Conservation (phyloP, 2,329 filamentous ascomycete species). For the Colletotrichum trifolii region DNA sequence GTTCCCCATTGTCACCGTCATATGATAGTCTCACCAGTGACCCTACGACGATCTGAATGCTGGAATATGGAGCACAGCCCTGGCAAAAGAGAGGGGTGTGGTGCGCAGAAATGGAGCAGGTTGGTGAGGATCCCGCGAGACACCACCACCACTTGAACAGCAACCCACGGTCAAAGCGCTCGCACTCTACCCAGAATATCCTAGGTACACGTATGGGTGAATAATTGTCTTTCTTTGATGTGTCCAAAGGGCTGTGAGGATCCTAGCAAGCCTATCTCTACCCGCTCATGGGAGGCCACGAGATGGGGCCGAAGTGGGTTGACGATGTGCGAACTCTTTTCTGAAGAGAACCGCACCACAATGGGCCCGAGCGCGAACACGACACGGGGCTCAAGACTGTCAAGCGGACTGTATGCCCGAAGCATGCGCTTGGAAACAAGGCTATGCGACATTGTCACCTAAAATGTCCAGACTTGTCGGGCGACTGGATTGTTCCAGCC, state of each 20-base stretch:
- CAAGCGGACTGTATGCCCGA: not conserved
- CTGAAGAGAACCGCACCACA: not conserved
- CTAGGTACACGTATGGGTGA: too few species aligned
- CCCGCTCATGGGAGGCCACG: not conserved
- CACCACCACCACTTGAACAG: too few species aligned
- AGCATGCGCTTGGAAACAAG: not conserved
- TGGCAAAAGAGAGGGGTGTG: too few species aligned
- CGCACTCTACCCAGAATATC: too few species aligned
- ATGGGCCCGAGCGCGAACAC: not conserved
- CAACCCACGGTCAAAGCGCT: too few species aligned
- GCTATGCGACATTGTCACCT: not conserved
- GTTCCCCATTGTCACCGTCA: not conserved
- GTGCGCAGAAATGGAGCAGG: too few species aligned
- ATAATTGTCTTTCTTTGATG: not conserved
- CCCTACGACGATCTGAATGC: too few species aligned
- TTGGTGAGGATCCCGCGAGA: too few species aligned
- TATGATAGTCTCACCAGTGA: not conserved
- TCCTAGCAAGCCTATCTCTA: not conserved
- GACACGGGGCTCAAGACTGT: not conserved
- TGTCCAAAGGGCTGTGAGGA: not conserved
- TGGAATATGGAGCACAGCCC: too few species aligned
- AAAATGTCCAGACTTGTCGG: not conserved
- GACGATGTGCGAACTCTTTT: not conserved
- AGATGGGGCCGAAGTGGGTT: conserved; percentile 27
- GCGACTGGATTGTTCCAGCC: too few species aligned